These are phyloP conservation scores for Metschnikowia santaceciliae DNA, from an alignment of 805 yeast species.

Conservation along the genomic window DNA sequence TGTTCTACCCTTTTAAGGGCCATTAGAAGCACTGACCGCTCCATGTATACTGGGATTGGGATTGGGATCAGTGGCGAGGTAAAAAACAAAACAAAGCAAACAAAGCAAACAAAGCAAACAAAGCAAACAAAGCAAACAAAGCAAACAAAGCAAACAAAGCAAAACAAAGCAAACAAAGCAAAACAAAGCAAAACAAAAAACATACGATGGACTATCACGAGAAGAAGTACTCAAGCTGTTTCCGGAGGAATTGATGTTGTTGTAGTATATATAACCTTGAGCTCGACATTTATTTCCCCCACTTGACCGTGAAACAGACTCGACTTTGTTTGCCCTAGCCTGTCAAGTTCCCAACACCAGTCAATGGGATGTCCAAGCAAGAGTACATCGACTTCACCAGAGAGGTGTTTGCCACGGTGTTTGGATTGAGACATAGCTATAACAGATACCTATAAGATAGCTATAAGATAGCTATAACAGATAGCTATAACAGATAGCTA, in stretches of 20 bases:
- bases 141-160: slow-evolving; percentile 13
- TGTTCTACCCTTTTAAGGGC: slow-evolving; percentile 64
- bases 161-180: too few species aligned
- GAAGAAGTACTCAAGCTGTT: slow-evolving; percentile 47
- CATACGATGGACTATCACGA: slow-evolving; percentile 50
- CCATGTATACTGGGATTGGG: slow-evolving; percentile 37
- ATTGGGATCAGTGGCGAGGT: slow-evolving; percentile 30
- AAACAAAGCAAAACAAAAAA: slow-evolving; percentile 11
- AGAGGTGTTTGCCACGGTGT: too few species aligned
- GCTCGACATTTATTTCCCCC: slow-evolving; percentile 63
- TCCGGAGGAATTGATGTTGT: slow-evolving; percentile 62
- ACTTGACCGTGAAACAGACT: slow-evolving; percentile 62
- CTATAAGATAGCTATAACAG: too few species aligned
- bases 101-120: slow-evolving; percentile 12
- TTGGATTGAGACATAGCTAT: too few species aligned
- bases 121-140: slow-evolving; percentile 10
- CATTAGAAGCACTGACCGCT: slow-evolving; percentile 55
- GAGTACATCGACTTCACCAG: slow-evolving; percentile 43
- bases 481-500: too few species aligned
- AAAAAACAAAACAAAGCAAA: slow-evolving; percentile 13
- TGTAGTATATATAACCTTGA: slow-evolving; percentile 48
- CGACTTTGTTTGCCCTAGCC: slow-evolving; percentile 47
- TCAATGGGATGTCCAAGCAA: slow-evolving; percentile 49
- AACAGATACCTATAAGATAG: too few species aligned
- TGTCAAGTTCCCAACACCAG: slow-evolving; percentile 56